These are phyloP conservation scores for Gracilaria caudata DNA, from an alignment of 23 red algal species.

Conservation along the genomic window DNA sequence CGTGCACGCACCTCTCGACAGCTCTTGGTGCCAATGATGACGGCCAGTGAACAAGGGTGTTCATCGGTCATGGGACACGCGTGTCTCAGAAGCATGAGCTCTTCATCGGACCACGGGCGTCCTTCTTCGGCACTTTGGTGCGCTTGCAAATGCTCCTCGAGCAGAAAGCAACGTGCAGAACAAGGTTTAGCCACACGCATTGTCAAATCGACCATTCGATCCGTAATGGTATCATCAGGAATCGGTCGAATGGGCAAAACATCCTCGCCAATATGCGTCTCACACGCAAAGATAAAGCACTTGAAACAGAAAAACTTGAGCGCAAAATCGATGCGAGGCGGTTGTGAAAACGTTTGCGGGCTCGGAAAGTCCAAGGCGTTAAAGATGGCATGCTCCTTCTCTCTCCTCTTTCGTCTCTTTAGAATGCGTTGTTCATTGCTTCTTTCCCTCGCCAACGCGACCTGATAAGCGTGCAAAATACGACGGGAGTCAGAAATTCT, in stretches of 20 bases:
- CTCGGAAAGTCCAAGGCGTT: neutral
- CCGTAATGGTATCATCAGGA: constrained; percentile 42
- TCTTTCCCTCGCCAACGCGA: constrained; percentile 12
- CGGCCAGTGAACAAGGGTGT: constrained; percentile 51
- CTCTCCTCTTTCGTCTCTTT: neutral
- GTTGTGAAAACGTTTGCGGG: neutral
- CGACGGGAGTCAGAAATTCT: constrained; percentile 26
- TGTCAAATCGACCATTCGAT: constrained; percentile 1
- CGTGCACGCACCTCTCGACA: constrained; percentile 52
- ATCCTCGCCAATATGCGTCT: constrained; percentile 47
- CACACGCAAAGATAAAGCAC: constrained; percentile 53
- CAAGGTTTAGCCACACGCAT: constrained; percentile 1
- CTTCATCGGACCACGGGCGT: constrained; percentile 49
- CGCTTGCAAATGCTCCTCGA: neutral
- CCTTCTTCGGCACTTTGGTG: constrained; percentile 13
- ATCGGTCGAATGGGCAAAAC: constrained; percentile 32
- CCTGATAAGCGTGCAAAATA: constrained; percentile 8
- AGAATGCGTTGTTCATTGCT: neutral
- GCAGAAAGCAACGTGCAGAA: constrained; percentile 48
- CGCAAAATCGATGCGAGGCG: neutral
- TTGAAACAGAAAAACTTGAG: constrained; percentile 56
- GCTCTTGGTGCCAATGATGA: constrained; percentile 48
- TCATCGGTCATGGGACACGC: constrained; percentile 15
- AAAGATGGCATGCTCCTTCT: constrained; percentile 13
- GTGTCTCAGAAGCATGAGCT: constrained; percentile 38